Evolutionary conservation across 2,329 filamentous ascomycete genomes (phyloP), one percentile per base, ranked within the genome.

Genomic region (Tolypocladium ovalisporum): DNA sequence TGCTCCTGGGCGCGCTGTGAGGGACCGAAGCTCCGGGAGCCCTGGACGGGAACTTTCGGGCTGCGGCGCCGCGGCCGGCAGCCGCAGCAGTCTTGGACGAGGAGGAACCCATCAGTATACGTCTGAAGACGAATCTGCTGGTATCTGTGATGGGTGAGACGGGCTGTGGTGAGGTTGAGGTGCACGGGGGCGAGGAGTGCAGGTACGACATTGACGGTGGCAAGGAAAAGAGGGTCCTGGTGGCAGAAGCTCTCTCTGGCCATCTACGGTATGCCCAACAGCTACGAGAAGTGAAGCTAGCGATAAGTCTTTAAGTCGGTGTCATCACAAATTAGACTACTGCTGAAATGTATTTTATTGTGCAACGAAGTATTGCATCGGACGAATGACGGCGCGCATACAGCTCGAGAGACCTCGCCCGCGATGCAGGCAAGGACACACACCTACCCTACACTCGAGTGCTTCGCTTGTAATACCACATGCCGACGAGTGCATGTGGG

Each of bases 31-130:
- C 60, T 39, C 62, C 67, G 0, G 68, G 63, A 42, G 72, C 62
- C 59, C 75, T 70, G 37, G 72, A 66, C 3, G 78, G 78, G 62
- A 77, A 80, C 60, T 72, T 77, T 57, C 78, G 75, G 52, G 70
- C 61, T 29, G 70, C 71, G 52, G 70, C 66, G 59, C 60, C 29
- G 22, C 71, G 47, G n/a, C 51, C 27, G 6, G 36, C 42, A 15
- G 54, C 37, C 12, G 53, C 69, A 15, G 70, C 71, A 19, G 75
- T 71, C 64, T 79, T 80, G 29, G 77, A 80, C 4, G 75, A 70
- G 42, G 74, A 72, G 6, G 76, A 71, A 37, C 77, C 77, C 77
- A 80, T 69, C 8, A 3, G 27, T n/a, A 27, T n/a, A n/a, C 17
- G 29, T 51, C 27, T n/a, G 47, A 15, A n/a, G 47, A 29, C 22